Evolutionary conservation across 306 rosid species (phyloP), one percentile per base, ranked within the genome.

Genomic region (Lathyrus aphaca): DNA sequence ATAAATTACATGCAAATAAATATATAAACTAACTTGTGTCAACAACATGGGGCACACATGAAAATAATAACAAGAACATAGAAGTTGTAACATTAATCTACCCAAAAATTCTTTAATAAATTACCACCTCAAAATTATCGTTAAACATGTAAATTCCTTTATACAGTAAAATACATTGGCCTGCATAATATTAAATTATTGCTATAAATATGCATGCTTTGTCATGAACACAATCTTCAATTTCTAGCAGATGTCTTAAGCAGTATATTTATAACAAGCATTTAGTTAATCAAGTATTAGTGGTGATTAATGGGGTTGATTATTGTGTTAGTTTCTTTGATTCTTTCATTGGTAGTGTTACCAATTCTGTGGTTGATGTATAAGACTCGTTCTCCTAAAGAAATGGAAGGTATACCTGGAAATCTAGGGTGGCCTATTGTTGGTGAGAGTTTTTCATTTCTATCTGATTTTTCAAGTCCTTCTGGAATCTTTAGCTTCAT

Each of bases 381-480:
- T 40, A 50, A 76, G 1, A 79, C 86, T 85, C 81, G 74, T 71
- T 79, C 89, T 30, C 96, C 96, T 14, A 84, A 82, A 71, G 83
- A 74, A 55, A 85, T 89, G 96, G 81, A 73, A 72, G 86, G 56
- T 48, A 86, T 91, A 18, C 97, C 97, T 7, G 97, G 97, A 1
- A 84, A 80, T 82, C 79, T 91, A 45, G 97, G 97, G 35, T 87
- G 93, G 93, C 97, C 97, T 18, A 23, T 91, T 77, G 78, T 91
- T 32, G 96, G 97, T 8, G 97, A 89, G 77, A 91, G 86, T 73
- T 81, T 87, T 66, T 79, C 87, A 37, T 91, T 91, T 50, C 53
- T 91, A 19, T 84, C 94, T 9, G 87, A 79, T 78, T 91, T 91
- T 78, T 84, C 91, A 46, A 89, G 94, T 60, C 88, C 91, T 0